A percentile compares a stretch with the other conserved stretches of the same genome.
Evolutionary conservation across 306 rosid species (phyloP).

Genomic region (Quercus bicolor): DNA sequence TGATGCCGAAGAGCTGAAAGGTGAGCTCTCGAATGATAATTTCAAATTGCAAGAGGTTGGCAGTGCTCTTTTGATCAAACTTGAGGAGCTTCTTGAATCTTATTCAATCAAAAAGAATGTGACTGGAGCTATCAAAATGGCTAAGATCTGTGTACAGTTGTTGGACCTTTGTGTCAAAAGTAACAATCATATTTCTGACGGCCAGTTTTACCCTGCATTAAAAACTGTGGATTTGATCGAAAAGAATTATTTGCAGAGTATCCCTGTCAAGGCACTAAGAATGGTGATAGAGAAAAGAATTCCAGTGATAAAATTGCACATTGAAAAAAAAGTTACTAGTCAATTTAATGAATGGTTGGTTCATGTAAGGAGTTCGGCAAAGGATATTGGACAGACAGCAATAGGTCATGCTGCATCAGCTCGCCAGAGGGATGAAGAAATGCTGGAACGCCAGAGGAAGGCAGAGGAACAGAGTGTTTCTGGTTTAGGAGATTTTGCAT

Average conservation of each 20-base stretch:
- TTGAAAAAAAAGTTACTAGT: conserved; percentile 72
- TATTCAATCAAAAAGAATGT: conserved; percentile 78
- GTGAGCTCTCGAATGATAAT: conserved; percentile 86
- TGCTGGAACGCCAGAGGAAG: conserved; percentile 64
- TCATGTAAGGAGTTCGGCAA: conserved; percentile 75
- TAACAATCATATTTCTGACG: conserved; percentile 67
- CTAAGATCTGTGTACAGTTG: conserved; percentile 64
- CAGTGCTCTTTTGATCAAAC: conserved; percentile 57
- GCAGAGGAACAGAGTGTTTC: conserved; percentile 54
- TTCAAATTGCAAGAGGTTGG: conserved; percentile 91
- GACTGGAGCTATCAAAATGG: conserved; percentile 74
- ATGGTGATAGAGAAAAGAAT: conserved; percentile 60
- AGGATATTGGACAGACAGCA: conserved; percentile 74
- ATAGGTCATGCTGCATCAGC: conserved; percentile 63
- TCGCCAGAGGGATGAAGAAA: conserved; percentile 78
- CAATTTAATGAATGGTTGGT: conserved; percentile 93
- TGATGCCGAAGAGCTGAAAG: conserved; percentile 93
- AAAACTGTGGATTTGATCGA: conserved; percentile 79
- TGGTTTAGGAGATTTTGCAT: conserved; percentile 44
- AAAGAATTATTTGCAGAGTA: conserved; percentile 51
- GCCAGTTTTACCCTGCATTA: conserved; percentile 71
- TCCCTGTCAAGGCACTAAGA: conserved; percentile 70
- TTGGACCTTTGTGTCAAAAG: conserved; percentile 91
- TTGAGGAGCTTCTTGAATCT: conserved; percentile 91
- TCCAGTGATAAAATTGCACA: conserved; percentile 70